These are phyloP conservation scores for Exobasidium rhododendri DNA, from an alignment of 1,284 basidiomycete genomes.

Conservation along the genomic window DNA sequence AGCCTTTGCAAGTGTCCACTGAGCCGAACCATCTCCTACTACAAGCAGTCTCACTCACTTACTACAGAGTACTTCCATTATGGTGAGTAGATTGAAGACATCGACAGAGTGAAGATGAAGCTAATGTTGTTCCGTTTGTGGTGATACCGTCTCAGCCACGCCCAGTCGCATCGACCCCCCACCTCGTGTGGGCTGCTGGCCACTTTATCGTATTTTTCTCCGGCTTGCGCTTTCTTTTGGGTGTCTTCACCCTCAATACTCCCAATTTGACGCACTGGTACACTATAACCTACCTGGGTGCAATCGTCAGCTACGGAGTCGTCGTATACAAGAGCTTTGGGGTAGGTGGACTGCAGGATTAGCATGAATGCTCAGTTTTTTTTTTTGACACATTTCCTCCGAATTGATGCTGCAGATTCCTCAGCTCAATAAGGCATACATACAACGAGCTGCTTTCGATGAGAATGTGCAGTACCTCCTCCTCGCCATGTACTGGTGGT, in stretches of 20 bases:
- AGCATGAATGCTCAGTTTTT: neutral
- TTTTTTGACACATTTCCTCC: slow-evolving; percentile 12
- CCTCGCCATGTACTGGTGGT: slow-evolving; percentile 55
- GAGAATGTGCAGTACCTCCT: slow-evolving; percentile 55
- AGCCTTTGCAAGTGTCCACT: no score
- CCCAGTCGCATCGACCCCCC: slow-evolving; percentile 47
- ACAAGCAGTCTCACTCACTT: no score
- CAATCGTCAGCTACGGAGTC: slow-evolving; percentile 54
- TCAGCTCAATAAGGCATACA: slow-evolving; percentile 48
- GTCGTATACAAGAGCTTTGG: slow-evolving; percentile 55
- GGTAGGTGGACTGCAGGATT: slow-evolving; percentile 10
- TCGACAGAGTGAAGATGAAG: no score
- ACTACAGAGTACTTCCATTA: no score
- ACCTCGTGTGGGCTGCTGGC: slow-evolving; percentile 54
- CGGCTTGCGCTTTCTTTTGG: slow-evolving; percentile 48
- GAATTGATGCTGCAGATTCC: slow-evolving; percentile 26
- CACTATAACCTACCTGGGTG: slow-evolving; percentile 47
- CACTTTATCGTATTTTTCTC: slow-evolving; percentile 53
- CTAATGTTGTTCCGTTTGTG: no score
- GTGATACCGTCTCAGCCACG: slow-evolving; percentile 27
- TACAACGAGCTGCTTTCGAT: slow-evolving; percentile 54
- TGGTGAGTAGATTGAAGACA: no score
- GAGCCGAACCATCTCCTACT: no score
- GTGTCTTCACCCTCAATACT: slow-evolving; percentile 33
- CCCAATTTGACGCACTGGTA: slow-evolving; percentile 47